Base-by-base conservation (phyloP, 2,329 filamentous ascomycete genomes). In the Cylindrodendrum hubeiense region DNA sequence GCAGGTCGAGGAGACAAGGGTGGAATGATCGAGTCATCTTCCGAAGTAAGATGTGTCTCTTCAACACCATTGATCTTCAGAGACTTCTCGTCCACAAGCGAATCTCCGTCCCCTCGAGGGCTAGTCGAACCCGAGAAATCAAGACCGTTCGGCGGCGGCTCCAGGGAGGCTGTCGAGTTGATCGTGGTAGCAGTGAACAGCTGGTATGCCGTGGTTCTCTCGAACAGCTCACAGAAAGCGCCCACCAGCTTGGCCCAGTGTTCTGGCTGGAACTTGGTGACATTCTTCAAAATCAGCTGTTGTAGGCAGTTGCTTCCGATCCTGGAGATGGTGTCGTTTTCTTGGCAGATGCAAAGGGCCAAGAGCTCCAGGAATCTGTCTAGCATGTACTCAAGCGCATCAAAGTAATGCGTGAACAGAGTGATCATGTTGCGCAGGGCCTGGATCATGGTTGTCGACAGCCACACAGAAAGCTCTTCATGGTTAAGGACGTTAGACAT, bases 371-470 rank as follows among this genome's bases (percentile, higher is more conserved):
- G 82, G 79, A 99, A 98, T n/a, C 96, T 88, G 79, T 98, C 94
- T 19, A 99, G 87, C 96, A 99, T 99, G 77, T 97, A 97, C 81
- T 98, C 94, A 10, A 99, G 84, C 0, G 94, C 91, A 64, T 97
- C 93, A 70, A 99, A 99, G 80, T 98, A 99, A 80, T 99, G 97
- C 0, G 97, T 99, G 79, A 99, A 99, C 24, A 99, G 88, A 1
- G 94, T 95, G 74, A 99, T 98, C 93, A 99, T 97, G 81, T 98
- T 98, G 64, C 96, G 91, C 60, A 99, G 84, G 2, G 96, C 96
- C 79, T 99, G 96, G 43, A 99, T 99, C 93, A 99, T 98, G 9
- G 96, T 99, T 0, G 96, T 99, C 1, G 96, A 98, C 24, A 99
- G 86, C 96, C 96, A 99, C 3, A 99, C 96, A 0, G 96, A 98